Evolutionary conservation across 257 asterid genomes (phyloP).

Genomic region (Plantago ovata): DNA sequence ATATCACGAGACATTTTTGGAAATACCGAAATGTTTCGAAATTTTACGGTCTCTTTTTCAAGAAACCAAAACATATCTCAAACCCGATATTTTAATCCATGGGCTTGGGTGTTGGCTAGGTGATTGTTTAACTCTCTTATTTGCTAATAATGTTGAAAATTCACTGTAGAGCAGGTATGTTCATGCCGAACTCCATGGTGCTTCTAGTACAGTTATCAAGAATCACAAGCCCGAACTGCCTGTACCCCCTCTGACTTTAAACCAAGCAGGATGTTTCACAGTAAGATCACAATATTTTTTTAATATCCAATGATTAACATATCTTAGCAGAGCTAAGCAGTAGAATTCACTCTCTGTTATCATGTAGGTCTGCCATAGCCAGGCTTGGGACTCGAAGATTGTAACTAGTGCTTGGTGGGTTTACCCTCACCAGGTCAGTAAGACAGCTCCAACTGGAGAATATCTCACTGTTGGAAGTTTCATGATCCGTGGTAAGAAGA

Average conservation of each 20-base stretch:
- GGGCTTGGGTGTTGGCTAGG: too few species aligned
- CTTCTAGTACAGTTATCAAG: slow-evolving; percentile 96
- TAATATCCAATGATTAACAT: slow-evolving; percentile 8
- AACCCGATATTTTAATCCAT: too few species aligned
- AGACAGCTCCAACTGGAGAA: slow-evolving; percentile 98
- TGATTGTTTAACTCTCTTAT: background rate
- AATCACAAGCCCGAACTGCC: slow-evolving; percentile 85
- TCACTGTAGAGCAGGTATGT: slow-evolving; percentile 58
- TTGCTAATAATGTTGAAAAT: slow-evolving; percentile 21
- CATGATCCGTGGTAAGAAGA: slow-evolving; percentile 98
- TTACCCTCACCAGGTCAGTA: slow-evolving; percentile 93
- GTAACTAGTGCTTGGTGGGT: slow-evolving; percentile 99
- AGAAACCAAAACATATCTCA: too few species aligned
- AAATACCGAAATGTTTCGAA: too few species aligned
- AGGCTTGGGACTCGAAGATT: slow-evolving; percentile 98
- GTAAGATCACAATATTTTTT: slow-evolving; percentile 36
- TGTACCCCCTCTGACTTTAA: slow-evolving; percentile 94
- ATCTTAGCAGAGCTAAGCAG: slow-evolving; percentile 6
- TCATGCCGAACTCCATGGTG: slow-evolving; percentile 98
- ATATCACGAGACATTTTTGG: too few species aligned
- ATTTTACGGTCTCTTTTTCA: too few species aligned
- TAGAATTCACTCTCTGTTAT: slow-evolving; percentile 17
- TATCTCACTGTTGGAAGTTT: slow-evolving; percentile 98
- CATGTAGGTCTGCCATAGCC: slow-evolving; percentile 90
- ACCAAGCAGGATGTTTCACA: slow-evolving; percentile 97